Conservation (phyloP, 1,284 basidiomycete genomes). For the Phellopilus nigrolimitatus region DNA sequence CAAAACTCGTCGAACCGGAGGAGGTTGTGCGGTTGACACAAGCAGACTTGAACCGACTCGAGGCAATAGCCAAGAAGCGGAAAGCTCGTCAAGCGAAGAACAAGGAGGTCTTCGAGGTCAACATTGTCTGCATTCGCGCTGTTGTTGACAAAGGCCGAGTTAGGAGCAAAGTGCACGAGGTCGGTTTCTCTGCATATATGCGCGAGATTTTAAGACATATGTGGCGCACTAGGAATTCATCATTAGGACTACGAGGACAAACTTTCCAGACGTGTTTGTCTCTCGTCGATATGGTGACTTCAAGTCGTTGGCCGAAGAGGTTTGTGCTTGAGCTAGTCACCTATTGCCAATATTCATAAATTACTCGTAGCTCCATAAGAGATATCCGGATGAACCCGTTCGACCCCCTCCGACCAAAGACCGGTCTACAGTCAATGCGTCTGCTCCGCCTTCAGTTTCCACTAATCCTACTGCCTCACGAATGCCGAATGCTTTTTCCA, state of each 20-base stretch:
- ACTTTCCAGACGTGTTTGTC: conserved; percentile 77
- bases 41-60: conserved; percentile 71
- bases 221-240: conserved; percentile 76
- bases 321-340: conserved; percentile 31
- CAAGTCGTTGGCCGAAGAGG: conserved; percentile 79
- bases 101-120: conserved; percentile 75
- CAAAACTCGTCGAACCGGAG: conserved; percentile 78
- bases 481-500: conserved; percentile 6
- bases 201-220: conserved; percentile 4
- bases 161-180: conserved; percentile 81
- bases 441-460: conserved; percentile 35
- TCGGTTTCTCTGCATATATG: conserved; percentile 30
- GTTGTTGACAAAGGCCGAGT: conserved; percentile 80
- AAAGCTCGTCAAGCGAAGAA: conserved; percentile 42
- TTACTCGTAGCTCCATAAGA: conserved; percentile 65
- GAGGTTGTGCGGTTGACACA: conserved; percentile 86
- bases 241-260: conserved; percentile 77
- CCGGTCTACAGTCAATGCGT: conserved; percentile 56
- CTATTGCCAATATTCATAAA: conserved; percentile 20
- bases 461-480: conserved; percentile 21
- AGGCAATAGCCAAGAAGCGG: conserved; percentile 59
- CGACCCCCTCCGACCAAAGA: conserved; percentile 84
- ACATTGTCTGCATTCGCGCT: conserved; percentile 80
- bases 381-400: conserved; percentile 76
- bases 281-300: conserved; percentile 96